Evolutionary conservation across 1,139 yeast species (phyloP), one percentile per base, ranked within the genome.

Genomic region (Suhomyces choctaworum): DNA sequence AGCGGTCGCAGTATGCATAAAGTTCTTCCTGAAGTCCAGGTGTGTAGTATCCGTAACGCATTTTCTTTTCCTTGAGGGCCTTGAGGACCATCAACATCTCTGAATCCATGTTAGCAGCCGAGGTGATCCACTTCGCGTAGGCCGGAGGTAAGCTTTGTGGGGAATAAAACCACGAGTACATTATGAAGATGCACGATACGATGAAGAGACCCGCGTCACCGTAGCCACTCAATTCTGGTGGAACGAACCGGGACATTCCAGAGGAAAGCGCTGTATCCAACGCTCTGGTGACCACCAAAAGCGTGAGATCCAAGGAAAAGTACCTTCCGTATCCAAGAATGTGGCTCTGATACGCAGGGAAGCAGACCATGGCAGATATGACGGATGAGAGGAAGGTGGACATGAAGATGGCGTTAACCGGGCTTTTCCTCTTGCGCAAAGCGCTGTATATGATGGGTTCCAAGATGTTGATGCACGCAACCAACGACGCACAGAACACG

Each of bases 91-190:
- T 49, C 10, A 60, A 40, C 9, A 64, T 36, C 30, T 61, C 69
- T 16, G 48, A 48, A 41, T 64, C 70, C 70, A 64, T 64, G 39
- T 60, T 59, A 7, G 70, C 70, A 13, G 70, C 70, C n/a, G 64
- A 56, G 4, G 70, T 64, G 40, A 64, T 64, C 70, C 70, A 64
- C 34, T 58, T 56, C 20, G 60, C 46, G 39, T 64, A 64, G n/a
- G 64, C 58, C 1, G 69, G 68, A 11, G 70, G 70, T 16, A 64
- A 47, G 13, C 48, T 45, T 6, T 54, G 47, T 2, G 67, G 68
- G 28, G 50, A 35, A 40, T 42, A 64, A 42, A 64, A 64, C 70
- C 70, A 64, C 19, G 62, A 45, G 40, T 48, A 62, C 70, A 64
- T 64, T 27, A 64, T 63, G 14, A 56, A 50, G 9, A 58, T 39